Conservation (phyloP, 164 flowering plant genomes). For the Piper betle region DNA sequence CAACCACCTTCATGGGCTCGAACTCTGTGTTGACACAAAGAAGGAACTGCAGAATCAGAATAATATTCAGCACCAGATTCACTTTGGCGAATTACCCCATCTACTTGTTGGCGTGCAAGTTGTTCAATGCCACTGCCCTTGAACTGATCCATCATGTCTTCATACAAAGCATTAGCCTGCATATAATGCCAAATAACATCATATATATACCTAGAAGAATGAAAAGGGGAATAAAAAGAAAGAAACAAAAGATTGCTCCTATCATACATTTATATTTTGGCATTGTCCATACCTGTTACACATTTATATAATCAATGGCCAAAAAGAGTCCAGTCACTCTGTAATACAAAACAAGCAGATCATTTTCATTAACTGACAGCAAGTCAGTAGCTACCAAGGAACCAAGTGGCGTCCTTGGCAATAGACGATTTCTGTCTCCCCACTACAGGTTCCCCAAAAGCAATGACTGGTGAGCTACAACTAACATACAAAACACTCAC, state of each 20-base stretch:
- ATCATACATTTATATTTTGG: too few species aligned
- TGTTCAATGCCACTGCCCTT: conserved; percentile 57
- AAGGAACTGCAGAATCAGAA: conserved; percentile 48
- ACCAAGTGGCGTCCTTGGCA: neutral
- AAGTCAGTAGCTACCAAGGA: neutral
- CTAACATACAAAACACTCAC: neutral
- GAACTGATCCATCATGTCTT: conserved; percentile 50
- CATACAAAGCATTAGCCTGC: conserved; percentile 74
- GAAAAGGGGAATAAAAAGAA: too few species aligned
- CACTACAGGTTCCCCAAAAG: neutral
- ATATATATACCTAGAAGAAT: too few species aligned
- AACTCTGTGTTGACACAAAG: conserved; percentile 50
- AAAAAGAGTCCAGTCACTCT: too few species aligned
- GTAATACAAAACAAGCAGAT: too few species aligned
- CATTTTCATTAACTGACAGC: too few species aligned
- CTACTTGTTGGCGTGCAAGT: conserved; percentile 81
- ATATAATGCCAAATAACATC: neutral
- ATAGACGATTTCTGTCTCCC: neutral
- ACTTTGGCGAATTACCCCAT: conserved; percentile 75
- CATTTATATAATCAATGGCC: too few species aligned
- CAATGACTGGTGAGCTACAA: neutral
- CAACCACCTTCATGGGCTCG: conserved; percentile 89
- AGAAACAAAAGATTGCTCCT: too few species aligned
- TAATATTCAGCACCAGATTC: conserved; percentile 79
- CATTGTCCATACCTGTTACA: too few species aligned